phyloP scores from a whole-genome alignment of 75 land plant species.

The Chamaecyparis obtusa region DNA sequence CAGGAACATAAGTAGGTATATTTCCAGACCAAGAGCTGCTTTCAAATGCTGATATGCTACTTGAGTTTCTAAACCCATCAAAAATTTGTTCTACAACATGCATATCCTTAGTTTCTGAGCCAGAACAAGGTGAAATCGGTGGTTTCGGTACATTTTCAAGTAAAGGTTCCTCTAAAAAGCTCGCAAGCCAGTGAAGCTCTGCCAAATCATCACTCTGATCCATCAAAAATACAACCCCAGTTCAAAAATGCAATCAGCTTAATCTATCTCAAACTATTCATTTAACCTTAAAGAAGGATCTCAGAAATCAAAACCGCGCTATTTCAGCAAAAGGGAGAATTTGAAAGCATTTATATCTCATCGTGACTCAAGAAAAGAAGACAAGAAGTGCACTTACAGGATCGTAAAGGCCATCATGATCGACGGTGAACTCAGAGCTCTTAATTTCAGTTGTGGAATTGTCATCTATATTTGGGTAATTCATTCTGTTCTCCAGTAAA shows the following conservation, averaged over 20 bases:
- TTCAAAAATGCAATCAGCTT: neutral
- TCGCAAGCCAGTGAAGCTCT: slow-evolving; percentile 70
- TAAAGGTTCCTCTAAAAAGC: slow-evolving; percentile 59
- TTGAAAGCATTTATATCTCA: neutral
- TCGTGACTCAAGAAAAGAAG: neutral
- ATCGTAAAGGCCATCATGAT: slow-evolving; percentile 39
- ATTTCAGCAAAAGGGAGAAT: neutral
- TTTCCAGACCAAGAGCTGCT: neutral
- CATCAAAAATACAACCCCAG: neutral
- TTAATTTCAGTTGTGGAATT: slow-evolving; percentile 10
- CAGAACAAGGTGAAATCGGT: neutral
- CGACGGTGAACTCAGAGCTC: slow-evolving; percentile 10
- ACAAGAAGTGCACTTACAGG: slow-evolving; percentile 40
- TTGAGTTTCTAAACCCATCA: slow-evolving; percentile 37
- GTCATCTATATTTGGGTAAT: neutral
- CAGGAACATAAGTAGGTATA: slow-evolving; percentile 1
- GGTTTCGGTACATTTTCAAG: slow-evolving; percentile 16
- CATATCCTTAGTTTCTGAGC: neutral
- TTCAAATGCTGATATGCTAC: slow-evolving; percentile 63
- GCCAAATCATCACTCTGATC: slow-evolving; percentile 62
- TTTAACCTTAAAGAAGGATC: neutral
- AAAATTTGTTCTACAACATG: slow-evolving; percentile 8
- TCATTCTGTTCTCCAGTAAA: slow-evolving; percentile 11
- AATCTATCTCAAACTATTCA: neutral
- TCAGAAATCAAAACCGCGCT: neutral